phyloP scores from a whole-genome alignment of 805 yeast genomes.

The Sugiyamaella qingdaonensis region DNA sequence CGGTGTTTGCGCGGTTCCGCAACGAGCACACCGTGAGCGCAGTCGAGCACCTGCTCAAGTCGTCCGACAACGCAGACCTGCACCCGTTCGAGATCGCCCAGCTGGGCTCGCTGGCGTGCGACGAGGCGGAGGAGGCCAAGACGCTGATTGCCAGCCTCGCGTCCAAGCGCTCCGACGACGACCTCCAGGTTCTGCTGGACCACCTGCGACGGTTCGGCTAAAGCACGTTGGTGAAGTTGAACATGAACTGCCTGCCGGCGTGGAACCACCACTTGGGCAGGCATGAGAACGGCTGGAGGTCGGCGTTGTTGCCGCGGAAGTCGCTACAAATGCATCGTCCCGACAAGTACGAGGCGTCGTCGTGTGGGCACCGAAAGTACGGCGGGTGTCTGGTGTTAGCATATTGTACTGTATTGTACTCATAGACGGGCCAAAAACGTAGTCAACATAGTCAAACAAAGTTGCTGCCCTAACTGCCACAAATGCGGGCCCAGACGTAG shows the following conservation, averaged over 20 bases:
- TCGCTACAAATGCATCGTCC: conserved; percentile 37
- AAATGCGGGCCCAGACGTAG: no score
- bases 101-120: conserved; percentile 84
- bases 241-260: conserved; percentile 30
- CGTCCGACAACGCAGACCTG: conserved; percentile 66
- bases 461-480: no score
- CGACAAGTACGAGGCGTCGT: conserved; percentile 28
- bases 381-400: conserved; percentile 49
- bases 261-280: conserved; percentile 36
- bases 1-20: conserved; percentile 83
- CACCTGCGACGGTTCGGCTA: conserved; percentile 54
- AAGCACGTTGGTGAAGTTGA: conserved; percentile 20
- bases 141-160: conserved; percentile 85
- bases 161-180: conserved; percentile 78
- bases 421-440: no score
- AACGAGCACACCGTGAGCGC: conserved; percentile 91
- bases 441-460: no score
- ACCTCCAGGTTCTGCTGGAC: conserved; percentile 78
- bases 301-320: conserved; percentile 31
- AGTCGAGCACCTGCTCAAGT: conserved; percentile 76
- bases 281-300: conserved; percentile 33
- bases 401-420: background rate
- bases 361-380: conserved; percentile 42
- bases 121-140: conserved; percentile 95
- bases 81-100: conserved; percentile 98